Evolutionary conservation across 495 filamentous ascomycete species (phyloP).

Genomic region (Penicillium waksmanii): DNA sequence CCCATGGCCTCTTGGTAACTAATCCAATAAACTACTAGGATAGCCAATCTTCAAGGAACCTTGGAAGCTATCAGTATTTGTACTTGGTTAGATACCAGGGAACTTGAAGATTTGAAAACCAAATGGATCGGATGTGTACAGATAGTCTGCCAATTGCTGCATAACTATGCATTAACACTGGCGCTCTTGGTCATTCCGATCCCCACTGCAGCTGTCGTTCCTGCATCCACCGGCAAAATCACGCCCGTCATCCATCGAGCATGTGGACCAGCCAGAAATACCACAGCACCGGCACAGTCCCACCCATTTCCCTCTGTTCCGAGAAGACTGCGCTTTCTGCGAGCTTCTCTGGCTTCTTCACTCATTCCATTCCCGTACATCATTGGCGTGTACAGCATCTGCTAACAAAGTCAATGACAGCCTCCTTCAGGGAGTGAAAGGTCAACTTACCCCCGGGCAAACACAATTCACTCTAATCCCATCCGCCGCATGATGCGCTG

Average conservation of each 20-base stretch:
- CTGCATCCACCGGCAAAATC: slow-evolving; percentile 53
- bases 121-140: not conserved
- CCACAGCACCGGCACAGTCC: slow-evolving; percentile 45
- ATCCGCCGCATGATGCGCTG: slow-evolving; percentile 56
- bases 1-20: not conserved
- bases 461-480: slow-evolving; percentile 63
- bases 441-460: slow-evolving; percentile 49
- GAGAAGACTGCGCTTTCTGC: slow-evolving; percentile 54
- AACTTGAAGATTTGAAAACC: not conserved
- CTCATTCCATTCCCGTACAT: slow-evolving; percentile 57
- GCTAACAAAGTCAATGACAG: not conserved
- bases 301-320: slow-evolving; percentile 58
- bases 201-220: slow-evolving; percentile 43
- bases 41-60: no score
- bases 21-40: no score
- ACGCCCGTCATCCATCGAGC: slow-evolving; percentile 55
- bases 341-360: slow-evolving; percentile 47
- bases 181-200: slow-evolving; percentile 34
- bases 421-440: not conserved
- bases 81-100: no score
- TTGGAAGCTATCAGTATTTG: no score
- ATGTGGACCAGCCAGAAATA: slow-evolving; percentile 51
- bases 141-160: not conserved
- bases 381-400: slow-evolving; percentile 65
- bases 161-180: slow-evolving; percentile 23